Evolutionary conservation across 805 yeast species (phyloP), one percentile per base, ranked within the genome.

Genomic region (Yamadazyma nakazawae): DNA sequence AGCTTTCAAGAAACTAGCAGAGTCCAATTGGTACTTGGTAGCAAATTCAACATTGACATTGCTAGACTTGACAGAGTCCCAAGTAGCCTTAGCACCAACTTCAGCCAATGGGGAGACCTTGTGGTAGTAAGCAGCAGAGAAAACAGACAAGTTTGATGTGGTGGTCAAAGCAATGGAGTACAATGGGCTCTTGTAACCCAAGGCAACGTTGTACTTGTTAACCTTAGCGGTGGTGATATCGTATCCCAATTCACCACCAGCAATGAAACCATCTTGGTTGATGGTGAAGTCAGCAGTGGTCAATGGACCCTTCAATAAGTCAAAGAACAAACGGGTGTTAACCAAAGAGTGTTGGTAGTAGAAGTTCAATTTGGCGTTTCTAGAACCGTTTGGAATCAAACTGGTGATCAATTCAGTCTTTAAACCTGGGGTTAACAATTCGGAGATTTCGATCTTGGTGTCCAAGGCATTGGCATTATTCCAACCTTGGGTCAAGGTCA

Each of bases 401-500:
- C 88, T 77, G 55, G 97, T 88, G 67, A 85, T 83, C 64, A 94
- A 76, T 74, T 91, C 96, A 59, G 94, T 85, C 78, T 90, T 92
- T 63, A 94, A 81, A 61, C 98, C 97, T 61, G 96, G 96, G 52
- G 97, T 85, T 73, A 92, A 80, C 61, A 89, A 86, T 71, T 91
- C 96, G 50, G 84, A 79, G 62, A 94, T 80, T 78, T 92, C 97
- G 60, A 94, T 79, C 80, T 89, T 92, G 76, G 98, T 88, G 78
- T 82, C 85, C 66, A 94, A 77, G 55, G 85, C 80, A 72, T 92
- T 92, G 70, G 95, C 85, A 61, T 96, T 88, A 76, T 91, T 85
- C 97, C 98, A 91, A 66, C 97, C 96, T 79, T 94, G 98, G 59
- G 97, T 90, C 65, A 94, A 76, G 55, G 97, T 82, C 64, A 94